Evolutionary conservation across 2,329 filamentous ascomycete species (phyloP), one percentile per base, ranked within the genome.

Genomic region (Apiospora arundinis): DNA sequence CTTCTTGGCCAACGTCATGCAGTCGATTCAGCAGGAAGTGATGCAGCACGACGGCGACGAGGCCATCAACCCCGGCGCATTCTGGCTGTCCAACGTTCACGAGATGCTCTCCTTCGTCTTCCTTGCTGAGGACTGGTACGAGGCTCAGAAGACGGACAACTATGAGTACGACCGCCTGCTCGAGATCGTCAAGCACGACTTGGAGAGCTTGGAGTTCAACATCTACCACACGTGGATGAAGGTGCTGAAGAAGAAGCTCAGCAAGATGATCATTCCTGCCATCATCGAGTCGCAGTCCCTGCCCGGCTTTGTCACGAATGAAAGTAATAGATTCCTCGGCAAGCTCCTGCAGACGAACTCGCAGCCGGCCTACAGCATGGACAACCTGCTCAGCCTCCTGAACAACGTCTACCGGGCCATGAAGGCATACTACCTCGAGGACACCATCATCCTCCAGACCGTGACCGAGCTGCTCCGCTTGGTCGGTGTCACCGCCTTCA

Each of bases 221-320:
- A 99, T 99, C 78, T 99, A 99, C 84, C 96, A 99, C 84, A 99
- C 96, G 37, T 99, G 96, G 96, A 99, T 99, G 96, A 99, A 99
- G 88, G 94, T 98, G 71, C 86, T 99, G 79, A 99, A 99, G 90
- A 98, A 98, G 91, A 97, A 97, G 86, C 89, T 99, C 74, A 94
- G 97, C 79, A 98, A 98, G 89, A 99, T 99, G 96, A 97, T 99
- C 79, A 97, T 99, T 69, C 96, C 96, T 1, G 96, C 96, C 70
- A 99, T 99, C 81, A 99, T 99, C 79, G 96, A 99, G 83, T 98
- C 95, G 67, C 96, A 99, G 83, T 98, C 96, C 32, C 91, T 99
- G 73, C 96, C 96, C 69, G 96, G 96, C 76, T 99, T 99, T 82
- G 96, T 99, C 76, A 99, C 96, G 72, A 99, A 97, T 82, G 96